Base-by-base conservation (phyloP, 345 rosid genomes). In the Excoecaria agallocha region DNA sequence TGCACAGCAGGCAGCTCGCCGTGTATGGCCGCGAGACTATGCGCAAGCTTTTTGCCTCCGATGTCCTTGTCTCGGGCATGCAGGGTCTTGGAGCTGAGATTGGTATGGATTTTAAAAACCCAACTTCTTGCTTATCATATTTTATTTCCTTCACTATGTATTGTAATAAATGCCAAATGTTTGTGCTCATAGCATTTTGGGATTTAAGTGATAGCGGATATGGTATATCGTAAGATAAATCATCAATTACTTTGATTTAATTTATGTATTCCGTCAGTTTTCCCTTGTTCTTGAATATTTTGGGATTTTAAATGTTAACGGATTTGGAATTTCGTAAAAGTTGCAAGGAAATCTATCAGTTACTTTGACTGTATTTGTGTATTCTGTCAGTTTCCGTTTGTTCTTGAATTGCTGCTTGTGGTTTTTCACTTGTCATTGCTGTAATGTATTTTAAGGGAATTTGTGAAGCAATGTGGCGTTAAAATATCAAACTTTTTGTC, bases 11-110 rank as follows among this genome's bases (percentile, higher is more conserved):
- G 51, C 99, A 96, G 92, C 99, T 96, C 20, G 99, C 99, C 0
- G 99, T 95, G 39, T 95, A 95, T 46, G 99, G 99, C 43, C 96
- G 99, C 2, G 99, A 96, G 84, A 93, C 99, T 3, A 96, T 96
- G 98, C 87, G 91, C 41, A 88, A 96, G 59, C 96, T 96, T 77
- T 96, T 96, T 62, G 99, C 96, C 5, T 96, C 99, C 0, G 87
- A 86, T 61, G 85, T 96, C 52, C 96, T 96, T 49, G 81, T 96
- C 68, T 93, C 99, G 0, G 99, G 99, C 85, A 81, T 93, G 84
- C 96, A 87, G 71, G 99, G 98, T 39, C 93, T 96, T 8, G 99
- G 99, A 22, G 98, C 88, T 3, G 99, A 96, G 88, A 93, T 96
- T 58, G 99, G 98, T 94, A 89, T 35, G 76, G 3, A 64, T 5